These are phyloP conservation scores for Ascomycota sp. DNA, from an alignment of 2,329 filamentous ascomycete species.

Conservation along the genomic window DNA sequence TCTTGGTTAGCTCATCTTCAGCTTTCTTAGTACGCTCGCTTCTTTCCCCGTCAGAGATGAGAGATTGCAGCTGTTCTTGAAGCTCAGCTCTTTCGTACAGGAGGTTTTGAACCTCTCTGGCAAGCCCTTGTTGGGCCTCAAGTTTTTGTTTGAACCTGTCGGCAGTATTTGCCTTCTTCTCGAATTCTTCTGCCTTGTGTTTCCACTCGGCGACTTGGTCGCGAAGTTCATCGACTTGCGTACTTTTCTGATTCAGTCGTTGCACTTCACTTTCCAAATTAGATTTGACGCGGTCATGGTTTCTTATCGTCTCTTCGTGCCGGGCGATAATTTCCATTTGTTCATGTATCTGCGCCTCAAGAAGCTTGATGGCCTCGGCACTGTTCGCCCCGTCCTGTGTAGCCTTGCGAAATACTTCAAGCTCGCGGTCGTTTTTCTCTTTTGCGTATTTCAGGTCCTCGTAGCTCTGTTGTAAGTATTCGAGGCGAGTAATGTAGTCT, in stretches of 20 bases:
- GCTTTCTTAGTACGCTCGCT: constrained; percentile 14
- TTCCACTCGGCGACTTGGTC: constrained; percentile 40
- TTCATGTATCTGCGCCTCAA: constrained; percentile 39
- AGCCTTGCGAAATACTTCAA: constrained; percentile 27
- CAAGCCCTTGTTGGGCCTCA: constrained; percentile 31
- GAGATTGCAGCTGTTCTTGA: constrained; percentile 22
- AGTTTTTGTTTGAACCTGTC: constrained; percentile 44
- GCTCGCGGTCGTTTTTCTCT: constrained; percentile 32
- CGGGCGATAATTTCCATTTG: constrained; percentile 49
- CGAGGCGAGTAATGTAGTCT: constrained; percentile 37
- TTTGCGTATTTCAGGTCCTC: constrained; percentile 46
- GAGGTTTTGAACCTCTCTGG: constrained; percentile 33
- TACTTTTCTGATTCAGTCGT: constrained; percentile 22
- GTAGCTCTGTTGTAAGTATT: constrained; percentile 38
- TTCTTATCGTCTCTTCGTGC: constrained; percentile 35
- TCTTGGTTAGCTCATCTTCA: constrained; percentile 19
- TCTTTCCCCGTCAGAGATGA: constrained; percentile 15
- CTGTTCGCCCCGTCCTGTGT: constrained; percentile 30
- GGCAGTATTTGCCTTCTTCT: constrained; percentile 41
- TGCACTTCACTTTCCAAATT: constrained; percentile 37
- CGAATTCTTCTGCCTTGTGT: constrained; percentile 34
- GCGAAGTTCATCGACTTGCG: constrained; percentile 28
- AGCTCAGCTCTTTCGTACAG: constrained; percentile 33
- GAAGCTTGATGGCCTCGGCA: constrained; percentile 28
- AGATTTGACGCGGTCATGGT: constrained; percentile 16